Evolutionary conservation across 176 grass and related monocot species (phyloP), one percentile per base, ranked within the genome.

Genomic region (Oryza meridionalis): DNA sequence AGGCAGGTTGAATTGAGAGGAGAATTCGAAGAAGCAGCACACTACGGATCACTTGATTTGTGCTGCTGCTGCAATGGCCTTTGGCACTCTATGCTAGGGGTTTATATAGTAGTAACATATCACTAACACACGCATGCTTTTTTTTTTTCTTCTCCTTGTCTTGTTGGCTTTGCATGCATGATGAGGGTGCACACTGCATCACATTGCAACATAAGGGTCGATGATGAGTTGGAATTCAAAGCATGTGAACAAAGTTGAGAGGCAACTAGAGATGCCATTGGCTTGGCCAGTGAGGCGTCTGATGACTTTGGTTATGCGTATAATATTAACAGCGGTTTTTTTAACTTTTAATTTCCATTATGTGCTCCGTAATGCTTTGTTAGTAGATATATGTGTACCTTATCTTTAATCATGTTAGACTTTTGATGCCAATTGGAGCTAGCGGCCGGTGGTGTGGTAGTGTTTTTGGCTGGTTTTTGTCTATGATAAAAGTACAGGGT

Each of bases 71-170:
- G 69, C 70, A 75, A 85, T 74, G 81, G 76, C 29, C 50, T 46
- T 46, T 51, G 75, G 49, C 80, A 70, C 79, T 58, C 51, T 19
- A 58, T 35, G 53, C 53, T 40, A 40, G 47, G 74, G 67, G 63
- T 86, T 83, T 87, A 90, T 90, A 90, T 87, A 90, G 69, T 84
- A 90, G 62, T 61, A 17, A 17, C 73, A 32, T 16, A 32, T 16
- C 16, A 38, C 26, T 12, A 40, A 13, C 64, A 69, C 26, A 14
- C 47, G 61, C 11, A 73, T 67, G 14, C 11, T 14, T 31, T 44
- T 11, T 11, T 5, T 0, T 8, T 37, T 33, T 1, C 9, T 62
- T 65, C 14, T 51, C 65, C 47, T 40, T 59, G 24, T 6, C 33
- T 33, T 59, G 46, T 51, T 58, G 73, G 22, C 45, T 32, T 32